Percentiles rank a stretch among this genome's conserved stretches.
These are phyloP conservation scores for Camelina hispida DNA, from an alignment of 345 rosid species.

Conservation along the genomic window DNA sequence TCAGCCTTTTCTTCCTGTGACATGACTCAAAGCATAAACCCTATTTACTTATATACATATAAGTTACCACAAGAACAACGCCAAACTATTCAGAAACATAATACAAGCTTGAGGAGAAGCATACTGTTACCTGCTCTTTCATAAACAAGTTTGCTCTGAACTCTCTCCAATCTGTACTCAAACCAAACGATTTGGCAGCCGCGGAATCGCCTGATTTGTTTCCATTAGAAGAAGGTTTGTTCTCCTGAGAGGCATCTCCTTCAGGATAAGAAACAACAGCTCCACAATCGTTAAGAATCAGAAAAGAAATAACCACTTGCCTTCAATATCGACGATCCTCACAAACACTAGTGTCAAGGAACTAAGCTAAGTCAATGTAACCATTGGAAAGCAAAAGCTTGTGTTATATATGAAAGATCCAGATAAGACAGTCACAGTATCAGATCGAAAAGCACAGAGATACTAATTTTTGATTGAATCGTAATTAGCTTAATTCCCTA, in stretches of 20 bases:
- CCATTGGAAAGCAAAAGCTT: too few relatives aligned
- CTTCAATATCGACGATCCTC: neutral
- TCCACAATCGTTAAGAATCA: conserved; percentile 33
- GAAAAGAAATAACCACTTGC: neutral
- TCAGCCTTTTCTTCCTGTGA: conserved; percentile 54
- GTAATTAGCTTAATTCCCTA: too few relatives aligned
- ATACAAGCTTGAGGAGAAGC: conserved; percentile 16
- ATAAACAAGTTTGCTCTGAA: conserved; percentile 80
- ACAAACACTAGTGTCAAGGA: conserved; percentile 11
- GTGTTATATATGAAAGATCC: too few relatives aligned
- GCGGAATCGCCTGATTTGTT: conserved; percentile 60
- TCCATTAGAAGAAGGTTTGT: conserved; percentile 56
- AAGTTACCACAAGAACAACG: neutral
- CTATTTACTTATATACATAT: neutral
- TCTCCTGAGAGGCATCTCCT: conserved; percentile 65
- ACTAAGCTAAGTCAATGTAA: neutral
- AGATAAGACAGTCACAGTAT: too few relatives aligned
- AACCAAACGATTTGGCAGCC: conserved; percentile 58
- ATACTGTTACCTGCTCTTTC: conserved; percentile 67
- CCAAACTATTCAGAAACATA: too few relatives aligned
- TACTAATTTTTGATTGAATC: too few relatives aligned
- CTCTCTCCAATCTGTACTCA: conserved; percentile 80
- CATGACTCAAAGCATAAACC: conserved; percentile 9
- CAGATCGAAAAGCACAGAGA: too few relatives aligned
- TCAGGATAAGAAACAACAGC: conserved; percentile 44